Conservation (phyloP, 1,284 basidiomycete genomes). For the Malassezia brasiliensis region DNA sequence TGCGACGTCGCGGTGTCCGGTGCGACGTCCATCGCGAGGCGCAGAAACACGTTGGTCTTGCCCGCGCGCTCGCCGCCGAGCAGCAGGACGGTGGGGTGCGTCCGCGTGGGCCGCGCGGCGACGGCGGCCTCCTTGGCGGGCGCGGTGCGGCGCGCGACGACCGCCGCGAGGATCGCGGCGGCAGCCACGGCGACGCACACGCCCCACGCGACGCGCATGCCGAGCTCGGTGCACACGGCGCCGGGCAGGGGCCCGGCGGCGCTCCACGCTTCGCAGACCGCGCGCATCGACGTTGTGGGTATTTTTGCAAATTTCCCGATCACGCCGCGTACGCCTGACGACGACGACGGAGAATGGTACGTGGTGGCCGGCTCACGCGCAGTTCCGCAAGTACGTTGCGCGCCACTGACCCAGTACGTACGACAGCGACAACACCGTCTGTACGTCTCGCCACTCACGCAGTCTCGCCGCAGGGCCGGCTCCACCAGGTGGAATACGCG, state of each 20-base stretch:
- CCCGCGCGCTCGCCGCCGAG: constrained; percentile 33
- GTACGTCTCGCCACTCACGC: constrained; percentile 17
- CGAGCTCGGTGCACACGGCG: background rate
- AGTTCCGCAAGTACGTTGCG: constrained; percentile 17
- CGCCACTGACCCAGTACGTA: constrained; percentile 33
- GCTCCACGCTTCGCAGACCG: background rate
- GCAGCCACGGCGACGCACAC: background rate
- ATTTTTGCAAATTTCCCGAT: constrained; percentile 14
- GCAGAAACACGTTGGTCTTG: constrained; percentile 36
- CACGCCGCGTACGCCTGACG: constrained; percentile 10
- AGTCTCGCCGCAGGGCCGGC: constrained; percentile 48
- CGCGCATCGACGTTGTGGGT: background rate
- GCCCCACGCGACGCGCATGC: background rate
- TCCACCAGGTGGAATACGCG: constrained; percentile 97
- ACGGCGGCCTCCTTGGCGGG: background rate
- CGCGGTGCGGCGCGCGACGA: background rate
- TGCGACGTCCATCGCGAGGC: constrained; percentile 28
- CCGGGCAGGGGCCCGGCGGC: too few species aligned
- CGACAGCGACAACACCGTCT: constrained; percentile 47
- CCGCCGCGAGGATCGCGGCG: background rate
- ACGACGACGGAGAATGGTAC: constrained; percentile 14
- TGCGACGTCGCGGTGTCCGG: constrained; percentile 32
- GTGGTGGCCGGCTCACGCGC: constrained; percentile 2
- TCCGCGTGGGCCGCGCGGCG: background rate
- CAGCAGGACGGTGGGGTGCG: constrained; percentile 20